These are phyloP conservation scores for Beauveria sp. DNA, from an alignment of 2,329 filamentous ascomycete species.

Conservation along the genomic window DNA sequence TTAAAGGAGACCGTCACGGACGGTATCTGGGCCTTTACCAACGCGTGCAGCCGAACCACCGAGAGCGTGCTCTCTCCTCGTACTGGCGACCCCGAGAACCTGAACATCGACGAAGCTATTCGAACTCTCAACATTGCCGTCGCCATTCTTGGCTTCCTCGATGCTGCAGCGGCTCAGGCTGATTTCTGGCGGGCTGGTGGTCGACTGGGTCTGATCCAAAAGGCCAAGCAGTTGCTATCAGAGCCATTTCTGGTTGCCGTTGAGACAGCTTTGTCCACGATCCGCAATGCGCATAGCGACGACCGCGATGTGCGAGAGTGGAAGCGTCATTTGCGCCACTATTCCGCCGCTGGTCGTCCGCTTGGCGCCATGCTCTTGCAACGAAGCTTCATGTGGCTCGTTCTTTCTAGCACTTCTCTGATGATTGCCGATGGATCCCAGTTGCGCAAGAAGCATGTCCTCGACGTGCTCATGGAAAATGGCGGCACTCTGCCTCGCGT, in stretches of 20 bases:
- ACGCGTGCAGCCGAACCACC: slow-evolving; percentile 58
- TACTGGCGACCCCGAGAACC: slow-evolving; percentile 47
- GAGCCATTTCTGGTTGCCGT: slow-evolving; percentile 79
- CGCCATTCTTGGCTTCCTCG: slow-evolving; percentile 83
- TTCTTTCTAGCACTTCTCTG: slow-evolving; percentile 71
- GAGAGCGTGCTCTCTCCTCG: slow-evolving; percentile 46
- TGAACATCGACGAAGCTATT: slow-evolving; percentile 58
- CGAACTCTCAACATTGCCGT: slow-evolving; percentile 69
- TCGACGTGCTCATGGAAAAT: slow-evolving; percentile 64
- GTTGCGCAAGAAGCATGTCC: slow-evolving; percentile 54
- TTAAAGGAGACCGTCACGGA: slow-evolving; percentile 60
- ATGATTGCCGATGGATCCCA: slow-evolving; percentile 56
- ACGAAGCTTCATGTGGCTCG: slow-evolving; percentile 76
- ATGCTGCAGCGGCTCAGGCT: slow-evolving; percentile 69
- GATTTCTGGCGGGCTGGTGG: slow-evolving; percentile 75
- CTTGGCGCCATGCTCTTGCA: slow-evolving; percentile 88
- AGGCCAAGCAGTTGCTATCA: slow-evolving; percentile 66
- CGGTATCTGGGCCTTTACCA: slow-evolving; percentile 64
- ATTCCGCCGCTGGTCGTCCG: slow-evolving; percentile 70
- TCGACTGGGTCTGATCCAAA: slow-evolving; percentile 63
- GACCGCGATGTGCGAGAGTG: slow-evolving; percentile 69
- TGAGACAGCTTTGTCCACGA: slow-evolving; percentile 83
- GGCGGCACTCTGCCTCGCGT: slow-evolving; percentile 25
- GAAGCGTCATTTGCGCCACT: slow-evolving; percentile 79
- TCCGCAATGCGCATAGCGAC: slow-evolving; percentile 67